Percentiles rank a stretch among this genome's conserved stretches.
These are phyloP conservation scores for Platanthera zijinensis DNA, from an alignment of 106 monocot species.

Conservation along the genomic window DNA sequence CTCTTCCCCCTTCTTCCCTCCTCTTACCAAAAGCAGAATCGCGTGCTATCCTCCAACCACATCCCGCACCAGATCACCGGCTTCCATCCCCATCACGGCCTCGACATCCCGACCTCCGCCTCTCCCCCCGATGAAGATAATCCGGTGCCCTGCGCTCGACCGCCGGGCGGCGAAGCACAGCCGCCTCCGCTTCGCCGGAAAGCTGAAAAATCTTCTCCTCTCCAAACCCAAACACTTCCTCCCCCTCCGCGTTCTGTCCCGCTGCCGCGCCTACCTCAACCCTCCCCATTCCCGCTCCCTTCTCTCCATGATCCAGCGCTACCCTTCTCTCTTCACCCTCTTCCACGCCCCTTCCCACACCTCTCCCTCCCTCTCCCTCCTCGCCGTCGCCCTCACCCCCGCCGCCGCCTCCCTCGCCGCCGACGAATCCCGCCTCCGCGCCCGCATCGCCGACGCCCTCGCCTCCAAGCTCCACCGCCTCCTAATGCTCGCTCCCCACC, in stretches of 20 bases:
- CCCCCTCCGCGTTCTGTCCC: constrained; percentile 69
- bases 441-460: constrained; percentile 22
- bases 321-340: constrained; percentile 75
- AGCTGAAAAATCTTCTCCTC: constrained; percentile 74
- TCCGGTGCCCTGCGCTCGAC: constrained; percentile 61
- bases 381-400: constrained; percentile 56
- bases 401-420: constrained; percentile 42
- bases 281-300: constrained; percentile 46
- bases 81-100: constrained; percentile 5
- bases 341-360: constrained; percentile 32
- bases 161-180: constrained; percentile 52
- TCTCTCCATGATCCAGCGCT: constrained; percentile 68
- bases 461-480: constrained; percentile 72
- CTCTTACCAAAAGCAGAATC: not conserved
- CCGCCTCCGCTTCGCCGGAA: constrained; percentile 78
- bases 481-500: constrained; percentile 52
- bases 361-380: constrained; percentile 24
- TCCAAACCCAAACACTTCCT: constrained; percentile 91
- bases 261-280: constrained; percentile 67
- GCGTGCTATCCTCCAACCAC: not conserved
- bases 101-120: constrained; percentile 7
- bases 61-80: not conserved
- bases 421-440: constrained; percentile 21
- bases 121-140: constrained; percentile 25
- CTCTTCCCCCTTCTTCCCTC: not conserved